Evolutionary conservation across 495 filamentous ascomycete genomes (phyloP), one percentile per base, ranked within the genome.

Genomic region (Lophiotrema nucula): DNA sequence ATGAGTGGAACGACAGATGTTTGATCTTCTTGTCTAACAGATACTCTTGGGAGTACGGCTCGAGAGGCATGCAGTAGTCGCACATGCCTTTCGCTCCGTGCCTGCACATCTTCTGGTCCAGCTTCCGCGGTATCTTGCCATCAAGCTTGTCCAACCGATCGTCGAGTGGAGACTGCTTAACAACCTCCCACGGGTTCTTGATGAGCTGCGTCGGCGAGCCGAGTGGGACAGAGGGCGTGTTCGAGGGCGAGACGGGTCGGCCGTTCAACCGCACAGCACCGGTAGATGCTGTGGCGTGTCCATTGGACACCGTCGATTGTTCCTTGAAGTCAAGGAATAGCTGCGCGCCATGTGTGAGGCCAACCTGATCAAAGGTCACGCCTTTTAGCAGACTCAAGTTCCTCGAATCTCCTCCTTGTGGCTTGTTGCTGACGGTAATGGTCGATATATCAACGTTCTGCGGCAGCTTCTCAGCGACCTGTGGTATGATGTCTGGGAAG

Each of bases 41-140:
- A 65, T 97, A 95, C 46, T 87, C 83, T 22, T 83, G 68, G 69
- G 92, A 87, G 72, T 95, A 99, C 12, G 93, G 95, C 68, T 99
- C 95, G 27, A 99, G 76, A 1, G 93, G 93, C 89, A 92, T 96
- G 78, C 93, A 99, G 73, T 97, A 96, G 72, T 99, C 93, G 71
- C 93, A 99, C 95, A 97, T 97, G 61, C 95, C 93, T 71, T 95
- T 96, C 19, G 86, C 84, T 5, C 92, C 92, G 71, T 99, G 93
- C 64, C 87, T 87, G 75, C 93, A 99, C 88, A 99, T 91, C 67
- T 89, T 92, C 37, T 72, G 69, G 65, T 97, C 95, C 35, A 78
- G 77, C 35, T 74, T 75, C 45, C 93, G 79, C 28, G 83, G 80
- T 44, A 97, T 97, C 77, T 97, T 99, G 48, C 93, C 95, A 82